Evolutionary conservation across 129 eudicot genomes (phyloP).

Genomic region (Arctium minus): DNA sequence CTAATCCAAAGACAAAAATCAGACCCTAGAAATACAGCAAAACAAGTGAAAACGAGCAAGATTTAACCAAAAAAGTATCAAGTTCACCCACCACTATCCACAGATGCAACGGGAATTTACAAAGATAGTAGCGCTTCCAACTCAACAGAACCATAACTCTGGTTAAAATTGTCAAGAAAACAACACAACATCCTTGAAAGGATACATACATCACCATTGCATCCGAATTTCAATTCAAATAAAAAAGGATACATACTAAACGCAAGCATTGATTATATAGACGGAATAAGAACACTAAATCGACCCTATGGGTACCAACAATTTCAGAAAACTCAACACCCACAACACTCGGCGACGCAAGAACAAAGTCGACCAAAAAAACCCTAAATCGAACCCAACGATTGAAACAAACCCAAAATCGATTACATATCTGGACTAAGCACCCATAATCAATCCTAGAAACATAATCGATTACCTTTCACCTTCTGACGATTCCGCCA

Average conservation of each 20-base stretch:
- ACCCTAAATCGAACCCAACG: too few species aligned
- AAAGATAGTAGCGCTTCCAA: conserved; percentile 68
- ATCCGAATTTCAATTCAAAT: background rate
- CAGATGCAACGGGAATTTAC: conserved; percentile 66
- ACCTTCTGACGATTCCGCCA: too few species aligned
- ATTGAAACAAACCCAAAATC: too few species aligned
- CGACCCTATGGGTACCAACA: too few species aligned
- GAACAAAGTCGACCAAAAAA: too few species aligned
- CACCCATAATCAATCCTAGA: too few species aligned
- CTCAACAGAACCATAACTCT: conserved; percentile 69
- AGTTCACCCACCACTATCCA: conserved; percentile 73
- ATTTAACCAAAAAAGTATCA: background rate
- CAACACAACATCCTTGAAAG: conserved; percentile 12
- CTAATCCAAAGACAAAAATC: conserved; percentile 29
- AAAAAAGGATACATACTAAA: conserved; percentile 85
- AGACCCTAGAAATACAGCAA: background rate
- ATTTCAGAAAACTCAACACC: too few species aligned
- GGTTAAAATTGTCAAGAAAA: conserved; percentile 30
- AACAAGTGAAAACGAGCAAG: background rate
- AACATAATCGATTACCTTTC: too few species aligned
- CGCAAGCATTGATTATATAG: conserved; percentile 60
- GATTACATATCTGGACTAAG: too few species aligned
- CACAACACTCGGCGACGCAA: too few species aligned
- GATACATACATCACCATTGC: background rate
- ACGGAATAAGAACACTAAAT: too few species aligned